These are phyloP conservation scores for Penicillium daleae DNA, from an alignment of 495 filamentous ascomycete species.

Conservation along the genomic window DNA sequence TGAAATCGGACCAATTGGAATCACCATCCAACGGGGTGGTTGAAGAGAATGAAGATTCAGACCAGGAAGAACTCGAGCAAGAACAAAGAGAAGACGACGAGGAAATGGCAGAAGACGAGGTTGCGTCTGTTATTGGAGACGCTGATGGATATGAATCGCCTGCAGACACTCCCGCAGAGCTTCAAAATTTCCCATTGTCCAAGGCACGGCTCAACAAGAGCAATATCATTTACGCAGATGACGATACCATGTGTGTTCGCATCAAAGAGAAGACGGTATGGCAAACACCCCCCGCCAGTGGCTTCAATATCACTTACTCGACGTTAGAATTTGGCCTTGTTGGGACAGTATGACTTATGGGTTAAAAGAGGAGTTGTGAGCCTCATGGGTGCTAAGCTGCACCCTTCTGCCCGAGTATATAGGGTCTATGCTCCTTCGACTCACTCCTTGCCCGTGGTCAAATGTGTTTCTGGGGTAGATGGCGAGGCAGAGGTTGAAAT, in stretches of 20 bases:
- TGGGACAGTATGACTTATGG: slow-evolving; percentile 76
- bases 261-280: slow-evolving; percentile 50
- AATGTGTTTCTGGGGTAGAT: slow-evolving; percentile 52
- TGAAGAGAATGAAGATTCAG: slow-evolving; percentile 12
- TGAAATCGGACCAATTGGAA: slow-evolving; percentile 11
- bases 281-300: not conserved
- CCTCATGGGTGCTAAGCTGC: slow-evolving; percentile 66
- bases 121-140: slow-evolving; percentile 32
- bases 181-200: slow-evolving; percentile 49
- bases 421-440: slow-evolving; percentile 75
- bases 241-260: slow-evolving; percentile 44
- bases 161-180: slow-evolving; percentile 33
- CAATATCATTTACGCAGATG: slow-evolving; percentile 47
- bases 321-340: slow-evolving; percentile 62
- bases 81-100: slow-evolving; percentile 16
- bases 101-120: slow-evolving; percentile 31
- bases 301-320: slow-evolving; percentile 21
- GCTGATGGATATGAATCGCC: slow-evolving; percentile 44
- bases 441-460: slow-evolving; percentile 75
- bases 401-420: slow-evolving; percentile 52
- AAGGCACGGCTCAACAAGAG: slow-evolving; percentile 45
- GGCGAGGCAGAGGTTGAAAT: slow-evolving; percentile 56
- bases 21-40: not conserved
- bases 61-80: slow-evolving; percentile 28
- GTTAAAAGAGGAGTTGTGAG: slow-evolving; percentile 67